Conservation (phyloP, 2,329 filamentous ascomycete genomes). For the Trichoderma asperellum region DNA sequence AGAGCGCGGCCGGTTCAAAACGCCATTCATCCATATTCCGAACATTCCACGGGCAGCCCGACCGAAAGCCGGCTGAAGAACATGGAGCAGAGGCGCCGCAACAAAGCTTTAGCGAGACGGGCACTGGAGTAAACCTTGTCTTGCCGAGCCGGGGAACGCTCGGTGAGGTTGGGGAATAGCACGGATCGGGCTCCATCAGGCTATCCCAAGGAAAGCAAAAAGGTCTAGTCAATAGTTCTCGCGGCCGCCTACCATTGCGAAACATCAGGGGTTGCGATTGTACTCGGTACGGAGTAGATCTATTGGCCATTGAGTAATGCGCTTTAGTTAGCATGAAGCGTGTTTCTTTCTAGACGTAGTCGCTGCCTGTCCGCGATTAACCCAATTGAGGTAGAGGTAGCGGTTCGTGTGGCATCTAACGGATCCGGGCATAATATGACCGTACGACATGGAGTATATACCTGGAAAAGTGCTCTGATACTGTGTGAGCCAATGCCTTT, state of each 20-base stretch:
- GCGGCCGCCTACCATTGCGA: neutral
- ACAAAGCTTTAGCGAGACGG: neutral
- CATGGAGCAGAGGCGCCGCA: neutral
- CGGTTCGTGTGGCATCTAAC: neutral
- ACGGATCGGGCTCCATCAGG: neutral
- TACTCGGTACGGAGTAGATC: neutral
- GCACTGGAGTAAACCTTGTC: neutral
- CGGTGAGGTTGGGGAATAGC: conserved; percentile 1
- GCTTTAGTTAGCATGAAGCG: conserved; percentile 3
- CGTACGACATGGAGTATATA: conserved; percentile 1
- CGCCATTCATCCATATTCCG: neutral
- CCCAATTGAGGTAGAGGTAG: conserved; percentile 8
- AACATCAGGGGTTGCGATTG: neutral
- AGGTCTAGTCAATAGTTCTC: neutral
- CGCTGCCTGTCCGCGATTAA: neutral
- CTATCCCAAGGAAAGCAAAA: neutral
- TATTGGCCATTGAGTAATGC: conserved; percentile 1
- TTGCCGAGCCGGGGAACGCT: conserved; percentile 1
- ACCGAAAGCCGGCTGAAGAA: conserved; percentile 12
- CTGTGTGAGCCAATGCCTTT: neutral
- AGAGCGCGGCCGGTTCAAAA: conserved; percentile 3
- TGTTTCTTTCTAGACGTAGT: neutral
- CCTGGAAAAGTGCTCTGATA: neutral
- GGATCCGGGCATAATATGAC: neutral
- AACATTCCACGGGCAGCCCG: conserved; percentile 12